These are phyloP conservation scores for Chenopodium album DNA, from an alignment of 148 eudicot genomes.

Conservation along the genomic window DNA sequence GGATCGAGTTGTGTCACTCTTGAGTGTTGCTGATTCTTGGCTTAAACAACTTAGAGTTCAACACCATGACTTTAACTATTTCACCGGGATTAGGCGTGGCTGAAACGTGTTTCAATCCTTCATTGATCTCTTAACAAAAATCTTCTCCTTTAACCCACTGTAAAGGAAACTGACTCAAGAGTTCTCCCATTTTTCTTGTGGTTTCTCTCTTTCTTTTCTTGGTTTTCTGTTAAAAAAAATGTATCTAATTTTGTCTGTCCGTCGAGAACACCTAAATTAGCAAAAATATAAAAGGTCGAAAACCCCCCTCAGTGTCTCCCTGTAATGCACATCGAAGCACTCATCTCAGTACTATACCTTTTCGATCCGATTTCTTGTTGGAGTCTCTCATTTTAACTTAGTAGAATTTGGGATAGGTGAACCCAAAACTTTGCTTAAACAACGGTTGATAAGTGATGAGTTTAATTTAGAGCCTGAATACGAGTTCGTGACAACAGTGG, in stretches of 20 bases:
- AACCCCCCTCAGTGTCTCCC: background rate
- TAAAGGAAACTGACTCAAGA: background rate
- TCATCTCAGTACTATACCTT: background rate
- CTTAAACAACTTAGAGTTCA: conserved; percentile 84
- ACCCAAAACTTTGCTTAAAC: background rate
- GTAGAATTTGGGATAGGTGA: background rate
- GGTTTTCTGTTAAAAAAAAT: background rate
- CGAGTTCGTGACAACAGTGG: background rate
- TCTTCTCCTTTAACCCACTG: background rate
- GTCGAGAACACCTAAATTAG: too few relatives aligned
- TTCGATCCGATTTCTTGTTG: background rate
- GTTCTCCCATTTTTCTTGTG: background rate
- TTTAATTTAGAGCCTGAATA: background rate
- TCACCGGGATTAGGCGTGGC: conserved; percentile 69
- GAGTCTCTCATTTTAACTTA: background rate
- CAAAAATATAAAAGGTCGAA: too few relatives aligned
- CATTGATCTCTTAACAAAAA: background rate
- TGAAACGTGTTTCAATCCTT: conserved; percentile 19
- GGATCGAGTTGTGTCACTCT: conserved; percentile 60
- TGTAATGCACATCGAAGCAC: background rate
- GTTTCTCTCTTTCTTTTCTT: background rate
- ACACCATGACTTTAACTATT: conserved; percentile 91
- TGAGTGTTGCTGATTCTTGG: conserved; percentile 96
- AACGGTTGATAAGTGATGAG: background rate
- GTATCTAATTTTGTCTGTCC: too few relatives aligned